Conservation (phyloP, 2,329 filamentous ascomycete genomes). For the Verticillium tricorpus region DNA sequence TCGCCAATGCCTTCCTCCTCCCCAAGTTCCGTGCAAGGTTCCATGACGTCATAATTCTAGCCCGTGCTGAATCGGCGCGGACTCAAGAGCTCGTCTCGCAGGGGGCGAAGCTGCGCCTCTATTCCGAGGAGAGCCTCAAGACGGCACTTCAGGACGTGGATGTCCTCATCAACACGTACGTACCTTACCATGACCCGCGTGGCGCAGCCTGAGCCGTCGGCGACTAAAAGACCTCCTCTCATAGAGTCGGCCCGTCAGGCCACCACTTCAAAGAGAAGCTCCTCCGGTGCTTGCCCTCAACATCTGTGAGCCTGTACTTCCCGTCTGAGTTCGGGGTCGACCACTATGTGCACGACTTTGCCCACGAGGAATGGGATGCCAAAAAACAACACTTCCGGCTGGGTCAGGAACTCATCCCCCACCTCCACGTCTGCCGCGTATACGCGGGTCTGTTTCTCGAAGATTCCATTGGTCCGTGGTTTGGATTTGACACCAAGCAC, state of each 20-base stretch:
- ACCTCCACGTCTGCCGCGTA: slow-evolving; percentile 22
- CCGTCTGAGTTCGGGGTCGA: slow-evolving; percentile 32
- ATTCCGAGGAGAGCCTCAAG: slow-evolving; percentile 15
- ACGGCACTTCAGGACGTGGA: slow-evolving; percentile 21
- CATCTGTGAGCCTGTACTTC: slow-evolving; percentile 25
- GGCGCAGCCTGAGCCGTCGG: background rate
- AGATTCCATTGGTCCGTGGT: slow-evolving; percentile 27
- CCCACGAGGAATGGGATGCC: slow-evolving; percentile 25
- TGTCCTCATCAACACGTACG: slow-evolving; percentile 24
- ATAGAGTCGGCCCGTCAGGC: background rate
- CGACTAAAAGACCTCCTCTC: background rate
- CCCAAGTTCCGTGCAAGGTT: background rate
- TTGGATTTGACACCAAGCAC: slow-evolving; percentile 19
- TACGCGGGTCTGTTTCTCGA: slow-evolving; percentile 27
- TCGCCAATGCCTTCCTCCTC: slow-evolving; percentile 4
- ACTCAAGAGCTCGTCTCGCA: background rate
- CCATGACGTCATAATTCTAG: slow-evolving; percentile 5
- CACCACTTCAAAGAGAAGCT: slow-evolving; percentile 23
- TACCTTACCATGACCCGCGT: background rate
- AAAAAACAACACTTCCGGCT: slow-evolving; percentile 23
- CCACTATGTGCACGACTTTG: slow-evolving; percentile 29
- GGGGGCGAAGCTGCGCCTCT: slow-evolving; percentile 5
- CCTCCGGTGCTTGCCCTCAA: slow-evolving; percentile 16
- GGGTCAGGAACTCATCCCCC: slow-evolving; percentile 9
- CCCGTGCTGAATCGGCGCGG: slow-evolving; percentile 1